Evolutionary conservation across 225 moss, liverwort and hornwort species (phyloP).

Genomic region (Marchantia polymorpha): DNA sequence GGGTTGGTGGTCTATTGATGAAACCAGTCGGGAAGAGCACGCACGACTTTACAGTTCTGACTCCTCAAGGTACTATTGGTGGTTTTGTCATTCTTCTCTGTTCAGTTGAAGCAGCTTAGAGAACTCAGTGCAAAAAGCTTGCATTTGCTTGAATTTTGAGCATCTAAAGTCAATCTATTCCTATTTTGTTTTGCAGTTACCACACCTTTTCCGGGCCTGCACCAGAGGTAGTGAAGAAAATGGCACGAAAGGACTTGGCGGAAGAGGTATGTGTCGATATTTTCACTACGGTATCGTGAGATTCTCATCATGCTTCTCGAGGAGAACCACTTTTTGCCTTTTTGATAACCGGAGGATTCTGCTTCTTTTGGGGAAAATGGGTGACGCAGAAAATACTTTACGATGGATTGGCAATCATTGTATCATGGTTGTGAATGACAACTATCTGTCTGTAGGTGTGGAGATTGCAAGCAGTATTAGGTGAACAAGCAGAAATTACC

Average conservation of each 20-base stretch:
- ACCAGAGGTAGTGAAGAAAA: conserved; percentile 98
- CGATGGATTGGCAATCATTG: no score
- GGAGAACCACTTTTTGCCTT: not conserved
- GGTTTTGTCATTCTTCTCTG: not conserved
- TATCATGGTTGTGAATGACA: not conserved
- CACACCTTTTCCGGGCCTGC: conserved; percentile 82
- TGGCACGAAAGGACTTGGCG: conserved; percentile 94
- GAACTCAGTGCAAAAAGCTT: not conserved
- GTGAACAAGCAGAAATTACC: conserved; percentile 95
- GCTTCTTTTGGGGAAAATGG: not conserved
- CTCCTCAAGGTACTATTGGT: conserved; percentile 53
- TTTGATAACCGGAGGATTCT: not conserved
- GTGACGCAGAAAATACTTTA: not conserved
- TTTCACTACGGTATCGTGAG: not conserved
- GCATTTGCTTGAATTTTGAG: not conserved
- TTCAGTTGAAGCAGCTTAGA: not conserved
- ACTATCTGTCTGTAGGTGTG: conserved; percentile 54
- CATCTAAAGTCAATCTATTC: not conserved
- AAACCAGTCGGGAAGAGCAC: conserved; percentile 90
- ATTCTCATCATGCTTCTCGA: not conserved
- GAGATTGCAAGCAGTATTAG: conserved; percentile 95
- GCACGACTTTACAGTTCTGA: conserved; percentile 79
- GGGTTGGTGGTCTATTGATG: conserved; percentile 99
- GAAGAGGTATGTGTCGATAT: conserved; percentile 62
- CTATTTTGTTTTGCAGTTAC: conserved; percentile 49